Percentiles rank a stretch among this genome's conserved stretches.
Evolutionary conservation across 495 filamentous ascomycete genomes (phyloP).

Genomic region (Penicillium odoratum): DNA sequence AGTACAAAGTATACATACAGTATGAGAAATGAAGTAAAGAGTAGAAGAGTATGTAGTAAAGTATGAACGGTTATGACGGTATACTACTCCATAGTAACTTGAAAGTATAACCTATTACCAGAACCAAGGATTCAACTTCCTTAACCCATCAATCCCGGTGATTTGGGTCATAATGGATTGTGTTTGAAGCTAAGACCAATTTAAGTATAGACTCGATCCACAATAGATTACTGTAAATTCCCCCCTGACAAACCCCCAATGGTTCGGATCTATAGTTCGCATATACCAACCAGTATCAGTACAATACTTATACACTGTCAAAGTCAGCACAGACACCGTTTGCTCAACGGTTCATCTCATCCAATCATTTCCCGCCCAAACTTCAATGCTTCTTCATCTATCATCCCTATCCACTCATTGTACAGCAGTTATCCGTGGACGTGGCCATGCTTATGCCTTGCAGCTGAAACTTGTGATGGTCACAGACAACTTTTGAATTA

Average conservation of each 20-base stretch:
- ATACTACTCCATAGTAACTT: not conserved
- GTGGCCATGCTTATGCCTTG: slow-evolving; percentile 6
- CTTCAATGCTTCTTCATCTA: slow-evolving; percentile 11
- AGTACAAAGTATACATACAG: no score
- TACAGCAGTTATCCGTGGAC: slow-evolving; percentile 7
- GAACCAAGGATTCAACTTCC: slow-evolving; percentile 19
- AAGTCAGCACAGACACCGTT: slow-evolving; percentile 23
- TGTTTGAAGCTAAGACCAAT: slow-evolving; percentile 34
- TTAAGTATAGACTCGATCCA: slow-evolving; percentile 28
- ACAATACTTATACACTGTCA: not conserved
- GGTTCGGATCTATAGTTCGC: not conserved
- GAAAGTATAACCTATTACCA: slow-evolving; percentile 17
- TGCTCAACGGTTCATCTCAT: slow-evolving; percentile 12
- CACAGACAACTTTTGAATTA: no score
- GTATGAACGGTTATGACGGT: no score
- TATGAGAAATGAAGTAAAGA: no score
- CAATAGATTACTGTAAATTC: not conserved
- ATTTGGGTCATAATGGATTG: slow-evolving; percentile 34
- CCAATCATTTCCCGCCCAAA: slow-evolving; percentile 24
- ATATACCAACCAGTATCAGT: not conserved
- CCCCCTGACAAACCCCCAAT: not conserved
- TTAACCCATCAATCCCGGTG: slow-evolving; percentile 19
- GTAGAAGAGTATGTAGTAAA: no score
- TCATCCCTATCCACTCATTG: slow-evolving; percentile 18
- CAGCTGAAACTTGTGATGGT: no score